phyloP scores from a whole-genome alignment of 2,329 filamentous ascomycete species.

The Teratosphaeriaceae sp. region DNA sequence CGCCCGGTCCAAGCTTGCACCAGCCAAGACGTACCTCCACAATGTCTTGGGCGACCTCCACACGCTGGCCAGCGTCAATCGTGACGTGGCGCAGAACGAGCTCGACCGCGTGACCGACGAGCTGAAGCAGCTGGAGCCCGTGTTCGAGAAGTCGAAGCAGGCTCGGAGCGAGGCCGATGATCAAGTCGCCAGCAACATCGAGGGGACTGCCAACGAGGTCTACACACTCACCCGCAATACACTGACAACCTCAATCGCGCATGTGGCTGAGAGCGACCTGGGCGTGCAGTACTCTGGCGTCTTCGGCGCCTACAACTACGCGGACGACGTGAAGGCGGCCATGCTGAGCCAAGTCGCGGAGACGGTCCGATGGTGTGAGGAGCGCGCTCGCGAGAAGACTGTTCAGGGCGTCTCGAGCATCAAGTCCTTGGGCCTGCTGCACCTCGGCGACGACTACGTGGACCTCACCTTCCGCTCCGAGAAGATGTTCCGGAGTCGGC shows the following conservation, averaged over 20 bases:
- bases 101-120: conserved; percentile 76
- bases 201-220: conserved; percentile 76
- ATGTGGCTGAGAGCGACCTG: conserved; percentile 69
- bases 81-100: conserved; percentile 78
- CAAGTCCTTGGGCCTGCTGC: conserved; percentile 78
- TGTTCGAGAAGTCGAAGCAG: conserved; percentile 76
- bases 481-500: conserved; percentile 84
- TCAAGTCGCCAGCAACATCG: conserved; percentile 72
- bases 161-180: conserved; percentile 74
- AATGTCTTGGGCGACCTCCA: conserved; percentile 88
- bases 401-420: conserved; percentile 78
- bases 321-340: conserved; percentile 83
- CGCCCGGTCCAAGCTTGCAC: conserved; percentile 88
- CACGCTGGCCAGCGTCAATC: conserved; percentile 76
- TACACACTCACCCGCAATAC: conserved; percentile 76
- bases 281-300: conserved; percentile 83
- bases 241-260: conserved; percentile 66
- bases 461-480: conserved; percentile 84
- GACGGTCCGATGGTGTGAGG: conserved; percentile 73
- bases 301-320: conserved; percentile 80
- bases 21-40: conserved; percentile 88
- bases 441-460: conserved; percentile 80
- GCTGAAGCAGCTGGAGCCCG: conserved; percentile 74
- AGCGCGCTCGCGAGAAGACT: conserved; percentile 72
- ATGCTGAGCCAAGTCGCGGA: conserved; percentile 85